phyloP scores from a whole-genome alignment of 2,329 filamentous ascomycete species.

The Madurella fahalii region DNA sequence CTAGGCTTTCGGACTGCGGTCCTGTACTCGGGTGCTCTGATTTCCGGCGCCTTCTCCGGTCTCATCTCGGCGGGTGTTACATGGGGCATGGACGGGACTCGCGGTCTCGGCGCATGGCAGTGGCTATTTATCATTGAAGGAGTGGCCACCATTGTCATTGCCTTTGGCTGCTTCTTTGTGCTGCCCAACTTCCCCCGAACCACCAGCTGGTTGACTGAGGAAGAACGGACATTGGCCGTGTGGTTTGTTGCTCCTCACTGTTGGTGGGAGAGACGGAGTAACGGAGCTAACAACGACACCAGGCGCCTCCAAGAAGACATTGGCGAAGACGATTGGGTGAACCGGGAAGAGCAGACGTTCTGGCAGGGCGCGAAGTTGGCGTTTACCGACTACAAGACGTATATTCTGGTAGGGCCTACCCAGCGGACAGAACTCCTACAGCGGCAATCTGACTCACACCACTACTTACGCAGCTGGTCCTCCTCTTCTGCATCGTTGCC shows the following conservation, averaged over 20 bases:
- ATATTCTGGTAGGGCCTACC: slow-evolving; percentile 44
- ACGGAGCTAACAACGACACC: background rate
- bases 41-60: slow-evolving; percentile 64
- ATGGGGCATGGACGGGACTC: slow-evolving; percentile 50
- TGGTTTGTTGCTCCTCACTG: slow-evolving; percentile 32
- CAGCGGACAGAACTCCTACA: background rate
- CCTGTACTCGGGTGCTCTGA: slow-evolving; percentile 54
- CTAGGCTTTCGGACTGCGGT: slow-evolving; percentile 57
- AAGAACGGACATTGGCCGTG: slow-evolving; percentile 53
- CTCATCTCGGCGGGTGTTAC: slow-evolving; percentile 57
- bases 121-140: slow-evolving; percentile 67
- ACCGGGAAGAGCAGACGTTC: slow-evolving; percentile 52
- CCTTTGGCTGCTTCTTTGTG: slow-evolving; percentile 49
- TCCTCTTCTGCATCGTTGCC: slow-evolving; percentile 55
- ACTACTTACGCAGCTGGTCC: slow-evolving; percentile 37
- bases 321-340: slow-evolving; percentile 60
- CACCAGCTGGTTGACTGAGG: slow-evolving; percentile 48
- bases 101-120: slow-evolving; percentile 56
- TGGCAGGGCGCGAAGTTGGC: slow-evolving; percentile 52
- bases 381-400: slow-evolving; percentile 57
- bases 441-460: background rate
- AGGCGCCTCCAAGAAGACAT: slow-evolving; percentile 59
- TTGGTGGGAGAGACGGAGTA: background rate
- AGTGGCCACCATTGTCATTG: slow-evolving; percentile 54
- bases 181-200: slow-evolving; percentile 45